Conservation (phyloP, 805 yeast genomes). For the Tetrapisispora taiwanensis region DNA sequence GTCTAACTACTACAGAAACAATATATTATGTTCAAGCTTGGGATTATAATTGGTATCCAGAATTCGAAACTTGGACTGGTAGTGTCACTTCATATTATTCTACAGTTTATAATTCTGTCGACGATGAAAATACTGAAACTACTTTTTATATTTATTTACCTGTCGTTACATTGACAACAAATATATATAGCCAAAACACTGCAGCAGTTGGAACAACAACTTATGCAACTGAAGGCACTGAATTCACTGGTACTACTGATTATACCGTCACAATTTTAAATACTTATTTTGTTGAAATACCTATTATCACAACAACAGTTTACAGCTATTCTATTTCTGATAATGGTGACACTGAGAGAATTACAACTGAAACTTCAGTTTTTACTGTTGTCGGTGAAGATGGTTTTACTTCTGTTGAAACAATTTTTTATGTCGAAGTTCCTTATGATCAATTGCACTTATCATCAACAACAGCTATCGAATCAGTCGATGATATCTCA, state of each 20-base stretch:
- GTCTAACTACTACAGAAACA: slow-evolving; percentile 1
- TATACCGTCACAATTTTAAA: neutral
- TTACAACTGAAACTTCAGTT: neutral
- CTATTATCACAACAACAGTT: neutral
- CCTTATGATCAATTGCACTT: neutral
- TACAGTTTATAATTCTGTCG: neutral
- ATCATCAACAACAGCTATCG: neutral
- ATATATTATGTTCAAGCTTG: neutral
- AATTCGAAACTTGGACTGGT: slow-evolving; percentile 1
- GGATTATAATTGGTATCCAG: neutral
- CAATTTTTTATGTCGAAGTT: neutral
- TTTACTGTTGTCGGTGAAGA: neutral
- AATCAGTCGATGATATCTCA: neutral
- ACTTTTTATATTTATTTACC: slow-evolving; percentile 1
- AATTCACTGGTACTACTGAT: neutral
- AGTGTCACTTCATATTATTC: neutral
- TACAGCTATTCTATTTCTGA: neutral
- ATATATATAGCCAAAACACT: neutral
- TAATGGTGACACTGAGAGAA: neutral
- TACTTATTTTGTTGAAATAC: slow-evolving; percentile 1
- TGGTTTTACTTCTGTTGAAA: neutral
- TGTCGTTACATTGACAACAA: neutral
- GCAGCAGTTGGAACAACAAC: neutral
- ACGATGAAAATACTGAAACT: neutral
- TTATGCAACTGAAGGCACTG: neutral